Evolutionary conservation across 805 yeast genomes (phyloP).

Genomic region (Wickerhamiella musiphila): DNA sequence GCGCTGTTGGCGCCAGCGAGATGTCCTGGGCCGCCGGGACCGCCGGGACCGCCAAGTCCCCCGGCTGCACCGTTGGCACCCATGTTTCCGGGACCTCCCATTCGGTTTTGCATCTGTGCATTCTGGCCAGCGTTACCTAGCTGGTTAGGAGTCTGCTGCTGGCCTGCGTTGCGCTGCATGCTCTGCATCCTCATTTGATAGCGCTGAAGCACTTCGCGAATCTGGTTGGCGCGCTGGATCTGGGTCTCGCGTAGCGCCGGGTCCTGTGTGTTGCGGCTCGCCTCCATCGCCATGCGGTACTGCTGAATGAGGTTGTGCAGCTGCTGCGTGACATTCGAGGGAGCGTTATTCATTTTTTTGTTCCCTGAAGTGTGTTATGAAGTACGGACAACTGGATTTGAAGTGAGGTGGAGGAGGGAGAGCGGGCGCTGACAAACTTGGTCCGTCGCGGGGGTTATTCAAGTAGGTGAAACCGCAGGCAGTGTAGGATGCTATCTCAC

Average conservation of each 20-base stretch:
- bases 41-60: neutral
- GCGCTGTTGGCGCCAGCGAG: neutral
- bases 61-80: neutral
- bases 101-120: conserved; percentile 2
- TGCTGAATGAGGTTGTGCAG: conserved; percentile 17
- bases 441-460: no score
- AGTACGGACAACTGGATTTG: no score
- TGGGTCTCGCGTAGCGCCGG: conserved; percentile 20
- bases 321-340: conserved; percentile 8
- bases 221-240: conserved; percentile 18
- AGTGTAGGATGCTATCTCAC: no score
- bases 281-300: conserved; percentile 18
- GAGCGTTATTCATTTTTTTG: conserved; percentile 1
- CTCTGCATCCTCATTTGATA: conserved; percentile 9
- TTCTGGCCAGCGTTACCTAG: neutral
- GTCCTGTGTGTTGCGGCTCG: conserved; percentile 15
- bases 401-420: no score
- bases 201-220: conserved; percentile 12
- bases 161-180: neutral
- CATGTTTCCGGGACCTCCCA: conserved; percentile 6
- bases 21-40: neutral
- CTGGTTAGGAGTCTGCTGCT: neutral
- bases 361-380: no score
- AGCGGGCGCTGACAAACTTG: no score
- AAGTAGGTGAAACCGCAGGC: no score